phyloP scores from a whole-genome alignment of 192 early-diverging fungal species.

The Backusella psychrophila region DNA sequence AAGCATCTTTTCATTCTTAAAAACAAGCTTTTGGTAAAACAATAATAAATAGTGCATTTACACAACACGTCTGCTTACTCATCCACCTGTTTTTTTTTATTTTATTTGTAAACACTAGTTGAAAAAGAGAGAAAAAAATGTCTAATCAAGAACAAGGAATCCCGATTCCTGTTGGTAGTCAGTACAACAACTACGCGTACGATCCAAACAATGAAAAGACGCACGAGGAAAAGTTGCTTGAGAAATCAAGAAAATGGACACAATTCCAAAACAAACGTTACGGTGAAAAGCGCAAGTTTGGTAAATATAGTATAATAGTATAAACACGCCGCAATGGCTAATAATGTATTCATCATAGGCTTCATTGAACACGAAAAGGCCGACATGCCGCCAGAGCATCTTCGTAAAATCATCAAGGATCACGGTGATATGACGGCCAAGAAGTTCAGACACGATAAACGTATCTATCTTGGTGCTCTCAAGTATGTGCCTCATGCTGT shows the following conservation, averaged over 20 bases:
- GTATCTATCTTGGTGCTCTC: slow-evolving; percentile 96
- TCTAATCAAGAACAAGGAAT: background rate
- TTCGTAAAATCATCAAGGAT: slow-evolving; percentile 98
- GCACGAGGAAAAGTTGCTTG: slow-evolving; percentile 62
- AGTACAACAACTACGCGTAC: slow-evolving; percentile 22
- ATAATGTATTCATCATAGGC: slow-evolving; percentile 29
- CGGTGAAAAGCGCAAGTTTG: slow-evolving; percentile 92
- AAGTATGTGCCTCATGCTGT: slow-evolving; percentile 99
- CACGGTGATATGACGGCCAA: slow-evolving; percentile 99
- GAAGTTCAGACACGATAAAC: slow-evolving; percentile 96
- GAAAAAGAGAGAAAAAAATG: background rate
- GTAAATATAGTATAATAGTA: slow-evolving; percentile 10
- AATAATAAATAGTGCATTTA: background rate
- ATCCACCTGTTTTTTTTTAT: background rate
- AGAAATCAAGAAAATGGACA: slow-evolving; percentile 91
- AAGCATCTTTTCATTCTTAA: background rate
- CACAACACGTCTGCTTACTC: background rate
- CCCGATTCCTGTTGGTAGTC: slow-evolving; percentile 8
- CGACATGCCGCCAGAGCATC: slow-evolving; percentile 96
- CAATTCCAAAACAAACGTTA: slow-evolving; percentile 89
- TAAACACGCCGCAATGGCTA: background rate
- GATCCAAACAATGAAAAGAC: slow-evolving; percentile 14
- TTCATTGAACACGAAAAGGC: slow-evolving; percentile 93
- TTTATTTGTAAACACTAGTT: background rate
- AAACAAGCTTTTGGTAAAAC: background rate